Conservation (phyloP, 78 protist species). For the Planoprotostelium fungivorum region DNA sequence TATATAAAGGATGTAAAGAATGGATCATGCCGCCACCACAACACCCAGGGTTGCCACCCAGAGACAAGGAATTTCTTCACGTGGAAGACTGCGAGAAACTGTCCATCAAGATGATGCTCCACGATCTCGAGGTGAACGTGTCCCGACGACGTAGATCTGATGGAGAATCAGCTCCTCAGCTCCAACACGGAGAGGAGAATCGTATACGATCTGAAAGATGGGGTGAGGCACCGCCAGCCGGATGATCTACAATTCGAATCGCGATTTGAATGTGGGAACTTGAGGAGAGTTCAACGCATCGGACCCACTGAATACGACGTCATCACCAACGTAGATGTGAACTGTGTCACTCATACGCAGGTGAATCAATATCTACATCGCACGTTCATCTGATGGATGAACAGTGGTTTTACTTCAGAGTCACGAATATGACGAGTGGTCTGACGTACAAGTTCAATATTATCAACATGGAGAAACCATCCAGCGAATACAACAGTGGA, state of each 20-base stretch:
- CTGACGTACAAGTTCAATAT: slow-evolving; percentile 68
- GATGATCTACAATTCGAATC: slow-evolving; percentile 67
- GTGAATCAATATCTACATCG: not conserved
- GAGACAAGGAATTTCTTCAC: not conserved
- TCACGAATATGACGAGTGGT: slow-evolving; percentile 11
- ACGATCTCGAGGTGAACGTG: not conserved
- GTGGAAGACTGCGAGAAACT: not conserved
- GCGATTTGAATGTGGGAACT: slow-evolving; percentile 76
- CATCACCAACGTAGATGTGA: not conserved
- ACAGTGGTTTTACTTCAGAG: slow-evolving; percentile 81
- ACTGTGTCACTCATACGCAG: not conserved
- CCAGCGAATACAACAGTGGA: slow-evolving; percentile 60
- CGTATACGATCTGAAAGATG: not conserved
- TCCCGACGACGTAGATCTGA: not conserved
- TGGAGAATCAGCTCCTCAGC: not conserved
- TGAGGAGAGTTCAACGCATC: slow-evolving; percentile 19
- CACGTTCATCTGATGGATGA: slow-evolving; percentile 67
- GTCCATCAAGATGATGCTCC: not conserved
- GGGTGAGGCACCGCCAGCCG: slow-evolving; percentile 17
- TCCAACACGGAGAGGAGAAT: not conserved
- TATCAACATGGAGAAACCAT: slow-evolving; percentile 59
- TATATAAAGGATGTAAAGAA: not conserved
- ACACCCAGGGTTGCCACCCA: not conserved
- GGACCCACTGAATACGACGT: not conserved
- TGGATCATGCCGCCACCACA: not conserved